Percentiles rank a stretch among this genome's conserved stretches.
phyloP scores from a whole-genome alignment of 257 asterid species.

The Coffea canephora region DNA sequence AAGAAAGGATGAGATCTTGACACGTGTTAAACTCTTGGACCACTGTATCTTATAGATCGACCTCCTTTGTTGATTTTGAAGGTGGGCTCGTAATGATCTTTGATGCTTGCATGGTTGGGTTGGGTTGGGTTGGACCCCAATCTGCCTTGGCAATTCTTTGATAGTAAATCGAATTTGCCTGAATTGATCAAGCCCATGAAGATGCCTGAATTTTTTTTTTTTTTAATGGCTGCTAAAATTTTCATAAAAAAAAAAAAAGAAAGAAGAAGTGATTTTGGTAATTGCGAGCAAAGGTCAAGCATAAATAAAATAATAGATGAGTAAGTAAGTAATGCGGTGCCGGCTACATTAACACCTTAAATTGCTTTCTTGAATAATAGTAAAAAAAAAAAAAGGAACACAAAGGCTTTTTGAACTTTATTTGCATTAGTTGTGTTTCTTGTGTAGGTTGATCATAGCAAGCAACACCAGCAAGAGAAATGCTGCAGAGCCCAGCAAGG shows the following conservation, averaged over 20 bases:
- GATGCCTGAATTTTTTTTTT: no score
- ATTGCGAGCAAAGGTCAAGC: background rate
- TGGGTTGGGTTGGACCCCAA: background rate
- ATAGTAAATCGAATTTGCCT: no score
- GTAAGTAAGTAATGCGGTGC: background rate
- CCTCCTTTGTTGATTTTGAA: background rate
- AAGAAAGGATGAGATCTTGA: background rate
- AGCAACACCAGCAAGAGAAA: constrained; percentile 48
- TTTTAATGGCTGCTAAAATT: no score
- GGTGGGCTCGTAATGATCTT: background rate
- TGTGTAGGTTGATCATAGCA: constrained; percentile 38
- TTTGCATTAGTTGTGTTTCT: constrained; percentile 18
- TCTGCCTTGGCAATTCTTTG: background rate
- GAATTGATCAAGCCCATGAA: no score
- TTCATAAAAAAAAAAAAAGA: no score
- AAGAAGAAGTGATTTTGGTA: background rate
- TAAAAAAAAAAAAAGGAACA: background rate
- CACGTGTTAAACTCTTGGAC: constrained; percentile 5
- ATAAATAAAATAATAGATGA: background rate
- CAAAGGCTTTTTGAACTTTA: background rate
- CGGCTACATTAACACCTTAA: background rate
- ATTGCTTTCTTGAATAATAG: background rate
- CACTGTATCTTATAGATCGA: background rate
- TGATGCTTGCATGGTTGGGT: background rate
- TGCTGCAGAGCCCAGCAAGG: constrained; percentile 30